These are phyloP conservation scores for Talaromyces adpressus DNA, from an alignment of 495 filamentous ascomycete genomes.

Conservation along the genomic window DNA sequence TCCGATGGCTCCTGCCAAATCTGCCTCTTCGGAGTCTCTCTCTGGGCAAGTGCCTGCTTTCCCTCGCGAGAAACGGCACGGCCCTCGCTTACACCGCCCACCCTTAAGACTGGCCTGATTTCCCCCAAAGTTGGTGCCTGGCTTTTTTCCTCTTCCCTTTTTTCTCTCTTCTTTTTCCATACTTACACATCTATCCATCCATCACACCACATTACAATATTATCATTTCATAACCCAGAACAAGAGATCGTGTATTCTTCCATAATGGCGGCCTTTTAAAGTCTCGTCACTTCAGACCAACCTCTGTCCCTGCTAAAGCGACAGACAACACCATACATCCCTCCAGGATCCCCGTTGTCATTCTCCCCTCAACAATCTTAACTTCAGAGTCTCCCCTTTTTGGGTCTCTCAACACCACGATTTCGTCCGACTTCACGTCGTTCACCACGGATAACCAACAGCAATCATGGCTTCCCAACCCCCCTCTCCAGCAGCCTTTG, in stretches of 20 bases:
- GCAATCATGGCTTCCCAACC: constrained; percentile 57
- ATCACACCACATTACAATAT: constrained; percentile 20
- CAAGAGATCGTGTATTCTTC: constrained; percentile 15
- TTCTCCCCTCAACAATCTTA: constrained; percentile 29
- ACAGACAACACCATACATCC: constrained; percentile 44
- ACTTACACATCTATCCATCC: constrained; percentile 22
- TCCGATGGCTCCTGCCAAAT: background rate
- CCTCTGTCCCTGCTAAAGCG: constrained; percentile 35
- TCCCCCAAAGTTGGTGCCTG: constrained; percentile 8
- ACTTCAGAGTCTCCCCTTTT: constrained; percentile 38
- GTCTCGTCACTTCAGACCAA: constrained; percentile 22
- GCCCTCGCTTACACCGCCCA: background rate
- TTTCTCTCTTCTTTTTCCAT: constrained; percentile 14
- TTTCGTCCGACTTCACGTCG: constrained; percentile 47
- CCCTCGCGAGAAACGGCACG: background rate
- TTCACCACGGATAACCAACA: constrained; percentile 59
- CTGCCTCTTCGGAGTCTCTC: constrained; percentile 1
- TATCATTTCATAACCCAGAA: background rate
- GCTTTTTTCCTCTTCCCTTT: constrained; percentile 12
- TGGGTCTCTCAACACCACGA: constrained; percentile 38
- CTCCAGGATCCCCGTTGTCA: constrained; percentile 24
- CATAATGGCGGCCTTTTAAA: constrained; percentile 50
- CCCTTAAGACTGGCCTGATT: constrained; percentile 15
- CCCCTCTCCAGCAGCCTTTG: constrained; percentile 38
- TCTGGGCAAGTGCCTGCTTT: constrained; percentile 1